Percentiles rank a stretch among this genome's conserved stretches.
phyloP scores from a whole-genome alignment of 23 red algal genomes.

The Gracilaria caudata region DNA sequence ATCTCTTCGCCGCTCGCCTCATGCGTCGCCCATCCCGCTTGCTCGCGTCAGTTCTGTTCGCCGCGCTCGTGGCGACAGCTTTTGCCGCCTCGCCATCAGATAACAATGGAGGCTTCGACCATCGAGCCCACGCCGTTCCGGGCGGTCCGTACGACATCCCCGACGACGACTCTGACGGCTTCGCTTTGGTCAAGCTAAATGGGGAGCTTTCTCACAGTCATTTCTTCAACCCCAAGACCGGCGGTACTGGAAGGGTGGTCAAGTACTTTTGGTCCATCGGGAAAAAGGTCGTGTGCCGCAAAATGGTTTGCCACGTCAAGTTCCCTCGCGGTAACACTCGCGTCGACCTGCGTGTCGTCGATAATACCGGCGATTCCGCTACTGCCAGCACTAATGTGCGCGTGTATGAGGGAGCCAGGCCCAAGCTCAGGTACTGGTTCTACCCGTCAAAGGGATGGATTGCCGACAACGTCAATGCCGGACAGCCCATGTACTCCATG shows the following conservation, averaged over 20 bases:
- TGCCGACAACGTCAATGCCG: background rate
- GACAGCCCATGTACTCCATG: slow-evolving; percentile 31
- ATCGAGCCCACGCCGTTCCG: slow-evolving; percentile 66
- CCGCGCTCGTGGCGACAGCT: background rate
- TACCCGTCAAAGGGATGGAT: slow-evolving; percentile 36
- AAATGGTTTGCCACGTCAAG: slow-evolving; percentile 31
- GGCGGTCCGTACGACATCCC: slow-evolving; percentile 55
- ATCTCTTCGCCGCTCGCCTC: slow-evolving; percentile 4
- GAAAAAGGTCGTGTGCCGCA: slow-evolving; percentile 22
- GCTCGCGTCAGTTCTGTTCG: background rate
- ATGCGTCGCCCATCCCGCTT: background rate
- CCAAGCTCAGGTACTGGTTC: slow-evolving; percentile 37
- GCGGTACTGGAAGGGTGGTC: slow-evolving; percentile 43
- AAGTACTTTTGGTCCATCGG: slow-evolving; percentile 39
- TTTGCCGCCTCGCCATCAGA: slow-evolving; percentile 8
- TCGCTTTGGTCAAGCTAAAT: slow-evolving; percentile 46
- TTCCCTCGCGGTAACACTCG: slow-evolving; percentile 41
- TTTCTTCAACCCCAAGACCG: slow-evolving; percentile 69
- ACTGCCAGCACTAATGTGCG: slow-evolving; percentile 41
- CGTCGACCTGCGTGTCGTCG: slow-evolving; percentile 43
- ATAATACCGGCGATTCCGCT: slow-evolving; percentile 63
- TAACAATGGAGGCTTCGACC: slow-evolving; percentile 60
- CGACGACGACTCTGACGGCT: slow-evolving; percentile 42
- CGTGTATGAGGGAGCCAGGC: slow-evolving; percentile 28
- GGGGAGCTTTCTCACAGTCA: slow-evolving; percentile 68